Conservation (phyloP, 495 filamentous ascomycete genomes). For the Cercophora samala region DNA sequence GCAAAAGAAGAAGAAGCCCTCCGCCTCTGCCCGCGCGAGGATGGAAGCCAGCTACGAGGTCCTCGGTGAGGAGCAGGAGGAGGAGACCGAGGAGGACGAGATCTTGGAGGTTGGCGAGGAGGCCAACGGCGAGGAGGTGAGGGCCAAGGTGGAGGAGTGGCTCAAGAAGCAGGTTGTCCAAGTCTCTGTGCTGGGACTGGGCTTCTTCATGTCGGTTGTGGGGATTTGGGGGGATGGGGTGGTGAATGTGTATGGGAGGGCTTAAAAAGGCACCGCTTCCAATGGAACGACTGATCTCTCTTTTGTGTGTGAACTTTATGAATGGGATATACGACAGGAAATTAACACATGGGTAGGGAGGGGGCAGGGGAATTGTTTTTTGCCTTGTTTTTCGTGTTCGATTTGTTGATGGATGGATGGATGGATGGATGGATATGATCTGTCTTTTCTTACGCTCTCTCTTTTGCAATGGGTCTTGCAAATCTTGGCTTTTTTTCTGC, state of each 20-base stretch:
- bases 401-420: neutral
- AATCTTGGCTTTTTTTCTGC: neutral
- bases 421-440: neutral
- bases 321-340: neutral
- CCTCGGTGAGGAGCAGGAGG: conserved; percentile 42
- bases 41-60: conserved; percentile 66
- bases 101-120: conserved; percentile 44
- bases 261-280: too few relatives aligned
- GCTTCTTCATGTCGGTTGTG: conserved; percentile 71
- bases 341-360: neutral
- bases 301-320: neutral
- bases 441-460: neutral
- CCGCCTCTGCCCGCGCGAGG: conserved; percentile 24
- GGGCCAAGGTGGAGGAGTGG: conserved; percentile 65
- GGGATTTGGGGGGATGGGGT: conserved; percentile 86
- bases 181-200: conserved; percentile 59
- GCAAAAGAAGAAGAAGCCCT: conserved; percentile 25
- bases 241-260: neutral
- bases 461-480: neutral
- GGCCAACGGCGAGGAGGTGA: conserved; percentile 79
- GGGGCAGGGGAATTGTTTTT: neutral
- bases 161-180: conserved; percentile 58
- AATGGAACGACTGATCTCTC: neutral
- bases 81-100: conserved; percentile 40
- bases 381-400: neutral